Conservation (phyloP, 805 yeast genomes). For the Metschnikowia arizonensis region DNA sequence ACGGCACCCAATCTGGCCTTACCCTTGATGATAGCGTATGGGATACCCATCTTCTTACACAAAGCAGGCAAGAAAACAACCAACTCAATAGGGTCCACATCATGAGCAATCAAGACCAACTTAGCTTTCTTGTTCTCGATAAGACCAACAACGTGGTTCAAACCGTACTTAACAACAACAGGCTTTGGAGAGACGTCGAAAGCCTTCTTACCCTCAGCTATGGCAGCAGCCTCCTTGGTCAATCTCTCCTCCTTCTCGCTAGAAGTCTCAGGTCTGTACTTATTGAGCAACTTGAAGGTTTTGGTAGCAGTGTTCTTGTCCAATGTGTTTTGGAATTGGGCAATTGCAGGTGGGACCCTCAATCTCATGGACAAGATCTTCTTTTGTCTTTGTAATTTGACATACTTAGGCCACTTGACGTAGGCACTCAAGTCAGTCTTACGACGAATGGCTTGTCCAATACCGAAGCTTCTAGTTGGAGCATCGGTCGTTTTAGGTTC, state of each 20-base stretch:
- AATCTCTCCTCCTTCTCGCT: slow-evolving; percentile 99
- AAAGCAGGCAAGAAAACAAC: slow-evolving; percentile 97
- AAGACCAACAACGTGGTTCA: slow-evolving; percentile 96
- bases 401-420: slow-evolving; percentile 99
- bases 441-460: slow-evolving; percentile 95
- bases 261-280: slow-evolving; percentile 97
- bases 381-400: slow-evolving; percentile 98
- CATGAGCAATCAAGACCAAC: slow-evolving; percentile 96
- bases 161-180: slow-evolving; percentile 94
- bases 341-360: slow-evolving; percentile 97
- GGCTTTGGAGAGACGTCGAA: slow-evolving; percentile 97
- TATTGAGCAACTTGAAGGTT: slow-evolving; percentile 95
- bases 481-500: slow-evolving; percentile 22
- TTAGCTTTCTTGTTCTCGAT: slow-evolving; percentile 98
- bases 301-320: slow-evolving; percentile 99
- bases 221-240: slow-evolving; percentile 97
- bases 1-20: slow-evolving; percentile 97
- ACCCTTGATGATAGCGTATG: slow-evolving; percentile 97
- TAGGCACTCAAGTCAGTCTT: slow-evolving; percentile 94
- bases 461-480: slow-evolving; percentile 73
- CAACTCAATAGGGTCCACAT: slow-evolving; percentile 98
- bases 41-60: slow-evolving; percentile 99
- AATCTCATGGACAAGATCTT: slow-evolving; percentile 92
- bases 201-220: slow-evolving; percentile 96
- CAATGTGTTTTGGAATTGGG: slow-evolving; percentile 93